phyloP scores from a whole-genome alignment of 306 rosid species.

The Mucuna pruriens region DNA sequence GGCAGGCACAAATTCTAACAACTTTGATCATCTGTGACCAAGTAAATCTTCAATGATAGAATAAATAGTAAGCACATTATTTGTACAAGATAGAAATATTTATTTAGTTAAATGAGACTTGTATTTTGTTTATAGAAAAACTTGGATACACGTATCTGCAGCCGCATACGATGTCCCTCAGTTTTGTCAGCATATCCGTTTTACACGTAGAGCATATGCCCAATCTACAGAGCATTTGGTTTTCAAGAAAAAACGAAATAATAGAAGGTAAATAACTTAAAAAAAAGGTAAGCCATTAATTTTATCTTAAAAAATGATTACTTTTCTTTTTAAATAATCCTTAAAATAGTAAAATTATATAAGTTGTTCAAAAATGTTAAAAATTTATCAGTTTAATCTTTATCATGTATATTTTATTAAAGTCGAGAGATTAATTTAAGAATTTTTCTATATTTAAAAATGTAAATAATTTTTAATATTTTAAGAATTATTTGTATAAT shows the following conservation, averaged over 20 bases:
- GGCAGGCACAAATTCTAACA: not conserved
- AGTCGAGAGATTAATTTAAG: no score
- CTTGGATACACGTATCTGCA: not conserved
- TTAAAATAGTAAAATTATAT: no score
- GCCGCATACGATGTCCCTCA: not conserved
- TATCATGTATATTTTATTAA: no score
- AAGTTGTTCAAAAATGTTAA: no score
- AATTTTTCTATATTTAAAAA: no score
- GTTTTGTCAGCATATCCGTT: conserved; percentile 27
- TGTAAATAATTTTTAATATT: no score
- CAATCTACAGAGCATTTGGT: not conserved
- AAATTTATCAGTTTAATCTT: no score
- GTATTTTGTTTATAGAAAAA: not conserved
- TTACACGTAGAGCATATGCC: not conserved
- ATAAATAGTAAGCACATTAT: not conserved
- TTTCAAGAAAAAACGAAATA: not conserved
- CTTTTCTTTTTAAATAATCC: no score
- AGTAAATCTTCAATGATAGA: not conserved
- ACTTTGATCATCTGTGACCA: not conserved
- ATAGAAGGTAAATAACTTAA: no score
- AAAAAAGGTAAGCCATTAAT: no score
- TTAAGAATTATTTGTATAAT: no score
- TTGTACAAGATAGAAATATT: not conserved
- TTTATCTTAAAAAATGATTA: no score
- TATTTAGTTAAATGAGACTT: not conserved